Base-by-base conservation (phyloP, 805 yeast species). In the Myxozyma melibiosi region DNA sequence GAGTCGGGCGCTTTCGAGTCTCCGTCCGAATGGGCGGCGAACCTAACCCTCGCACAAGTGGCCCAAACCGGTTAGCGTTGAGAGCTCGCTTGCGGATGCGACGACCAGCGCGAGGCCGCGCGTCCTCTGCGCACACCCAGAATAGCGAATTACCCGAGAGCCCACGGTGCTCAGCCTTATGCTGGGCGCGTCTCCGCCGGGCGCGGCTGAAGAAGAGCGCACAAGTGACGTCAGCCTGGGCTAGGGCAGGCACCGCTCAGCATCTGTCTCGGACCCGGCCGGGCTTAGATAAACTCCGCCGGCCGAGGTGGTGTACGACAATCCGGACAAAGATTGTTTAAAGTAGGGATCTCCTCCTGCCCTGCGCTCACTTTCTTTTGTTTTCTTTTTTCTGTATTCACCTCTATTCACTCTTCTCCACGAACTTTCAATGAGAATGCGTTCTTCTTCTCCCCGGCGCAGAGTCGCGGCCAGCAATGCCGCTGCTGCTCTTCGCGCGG, bases 181-280 rank as follows among this genome's bases (percentile, higher is more conserved):
- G n/a, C 43, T 39, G 43, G 43, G 43, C 28, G 5, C 7, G 13
- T 4, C n/a, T 35, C 39, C 5, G 16, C 16, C 8, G 39, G 13
- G 39, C 39, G 39, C 39, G 39, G 39, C 39, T 35, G n/a, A n/a
- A n/a, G n/a, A n/a, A n/a, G n/a, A n/a, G n/a, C n/a, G n/a, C n/a
- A n/a, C n/a, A n/a, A n/a, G n/a, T n/a, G n/a, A n/a, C n/a, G n/a
- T n/a, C n/a, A n/a, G n/a, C n/a, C n/a, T n/a, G n/a, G n/a, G n/a
- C n/a, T n/a, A n/a, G n/a, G n/a, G n/a, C n/a, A n/a, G n/a, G n/a
- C n/a, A n/a, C n/a, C n/a, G n/a, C n/a, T n/a, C n/a, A n/a, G n/a
- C n/a, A n/a, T n/a, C n/a, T 9, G 28, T 22, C 24, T 45, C 50
- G 50, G 50, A 20, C 41, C 50, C 50, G 50, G 40, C 33, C n/a